Evolutionary conservation across 371 early-diverging fungal species (phyloP), one percentile per base, ranked within the genome.

Genomic region (Apophysomyces elegans): DNA sequence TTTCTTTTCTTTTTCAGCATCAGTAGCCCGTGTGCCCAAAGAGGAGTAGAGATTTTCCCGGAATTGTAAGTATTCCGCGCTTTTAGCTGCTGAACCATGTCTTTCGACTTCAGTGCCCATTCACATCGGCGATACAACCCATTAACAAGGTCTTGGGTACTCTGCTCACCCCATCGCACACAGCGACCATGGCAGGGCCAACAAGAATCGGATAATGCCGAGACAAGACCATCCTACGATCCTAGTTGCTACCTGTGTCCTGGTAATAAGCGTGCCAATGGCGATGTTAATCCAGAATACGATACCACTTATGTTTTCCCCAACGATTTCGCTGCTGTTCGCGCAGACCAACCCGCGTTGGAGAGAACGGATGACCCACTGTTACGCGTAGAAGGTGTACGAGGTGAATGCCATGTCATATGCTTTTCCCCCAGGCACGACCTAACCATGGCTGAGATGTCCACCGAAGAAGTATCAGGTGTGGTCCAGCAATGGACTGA

Each of bases 161-260:
- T 96, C 21, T 94, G 95, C 74, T 96, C 96, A 8, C 98, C 98
- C 12, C 98, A 98, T 71, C 90, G 98, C 36, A 91, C 94, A 26
- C 91, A 93, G 66, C 86, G 98, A 45, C 98, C 98, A 12, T 98
- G 98, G 98, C 90, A 88, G 67, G 95, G 95, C 62, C 88, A 90
- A 56, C 85, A 89, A 60, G 89, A 90, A 65, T 71, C 80, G 2
- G 68, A 79, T 13, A 65, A 70, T n/a, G 59, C 63, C 36, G 82
- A 80, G 13, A 64, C 76, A n/a, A 73, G 76, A 2, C 91, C 90
- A 11, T 46, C 68, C 0, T 91, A 94, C 71, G 95, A 93, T 58
- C 89, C 94, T 2, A 70, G 78, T 7, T 96, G 98, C 73, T 96
- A 91, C 65, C 80, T 96, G 45, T 95, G 96, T 64, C 95, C 96